Evolutionary conservation across 352 stramenopile species (phyloP).

Genomic region (Globisporangium carolinianum): DNA sequence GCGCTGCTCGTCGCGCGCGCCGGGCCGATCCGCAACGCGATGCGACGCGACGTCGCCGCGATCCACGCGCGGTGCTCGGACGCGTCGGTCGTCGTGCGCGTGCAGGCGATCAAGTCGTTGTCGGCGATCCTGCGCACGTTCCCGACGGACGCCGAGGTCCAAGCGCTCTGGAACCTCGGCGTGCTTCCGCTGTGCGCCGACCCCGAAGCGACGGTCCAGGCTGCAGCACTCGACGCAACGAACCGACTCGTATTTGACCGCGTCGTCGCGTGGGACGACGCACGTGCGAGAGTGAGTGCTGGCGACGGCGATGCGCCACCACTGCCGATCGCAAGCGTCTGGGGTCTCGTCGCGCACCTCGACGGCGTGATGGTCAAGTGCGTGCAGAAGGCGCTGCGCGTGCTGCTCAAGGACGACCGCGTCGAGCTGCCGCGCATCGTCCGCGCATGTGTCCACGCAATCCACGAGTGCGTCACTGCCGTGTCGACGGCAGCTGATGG

Average conservation of each 20-base stretch:
- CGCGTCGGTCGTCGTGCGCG: conserved; percentile 65
- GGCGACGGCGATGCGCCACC: conserved; percentile 2
- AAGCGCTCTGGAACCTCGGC: conserved; percentile 79
- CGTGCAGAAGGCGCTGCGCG: conserved; percentile 60
- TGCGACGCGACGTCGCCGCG: conserved; percentile 61
- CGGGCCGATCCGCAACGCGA: conserved; percentile 38
- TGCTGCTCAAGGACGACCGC: conserved; percentile 62
- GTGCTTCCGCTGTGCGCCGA: conserved; percentile 80
- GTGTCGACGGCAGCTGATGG: conserved; percentile 26
- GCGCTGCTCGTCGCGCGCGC: conserved; percentile 54
- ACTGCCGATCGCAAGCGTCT: conserved; percentile 30
- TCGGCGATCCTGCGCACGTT: conserved; percentile 73
- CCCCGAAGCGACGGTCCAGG: conserved; percentile 68
- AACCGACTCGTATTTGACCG: conserved; percentile 62
- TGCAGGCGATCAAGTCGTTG: conserved; percentile 79
- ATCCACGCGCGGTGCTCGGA: conserved; percentile 75
- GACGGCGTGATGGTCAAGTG: conserved; percentile 76
- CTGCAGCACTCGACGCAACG: conserved; percentile 46
- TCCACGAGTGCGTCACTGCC: conserved; percentile 43
- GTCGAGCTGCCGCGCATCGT: conserved; percentile 49
- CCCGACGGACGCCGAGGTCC: conserved; percentile 53
- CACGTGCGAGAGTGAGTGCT: conserved; percentile 23
- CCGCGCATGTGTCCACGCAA: conserved; percentile 51
- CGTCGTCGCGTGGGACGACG: conserved; percentile 50
- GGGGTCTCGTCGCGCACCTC: conserved; percentile 59